Percentiles rank a stretch among this genome's conserved stretches.
phyloP scores from a whole-genome alignment of 108 stramenopile genomes.

The Discostella pseudostelligera region DNA sequence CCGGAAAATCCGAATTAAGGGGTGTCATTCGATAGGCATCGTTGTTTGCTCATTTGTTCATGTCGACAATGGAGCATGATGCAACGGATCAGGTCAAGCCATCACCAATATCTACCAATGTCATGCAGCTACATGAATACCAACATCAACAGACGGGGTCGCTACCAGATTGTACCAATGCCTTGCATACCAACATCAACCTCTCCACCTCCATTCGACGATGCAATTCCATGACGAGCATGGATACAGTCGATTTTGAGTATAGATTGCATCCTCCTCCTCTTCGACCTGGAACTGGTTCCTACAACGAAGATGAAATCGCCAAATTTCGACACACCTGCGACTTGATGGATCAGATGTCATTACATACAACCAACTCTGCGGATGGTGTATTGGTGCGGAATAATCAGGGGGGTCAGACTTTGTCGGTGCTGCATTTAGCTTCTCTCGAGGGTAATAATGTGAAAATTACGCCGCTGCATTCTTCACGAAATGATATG shows the following conservation, averaged over 20 bases:
- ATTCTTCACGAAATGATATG: neutral
- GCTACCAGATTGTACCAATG: no score
- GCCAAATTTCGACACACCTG: constrained; percentile 5
- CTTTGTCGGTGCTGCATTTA: neutral
- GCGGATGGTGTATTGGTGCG: neutral
- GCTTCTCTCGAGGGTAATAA: neutral
- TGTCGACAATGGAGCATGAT: no score
- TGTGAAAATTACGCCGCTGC: neutral
- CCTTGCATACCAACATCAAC: no score
- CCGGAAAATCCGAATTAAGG: no score
- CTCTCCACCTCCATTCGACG: neutral
- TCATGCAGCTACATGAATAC: no score
- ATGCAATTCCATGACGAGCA: neutral
- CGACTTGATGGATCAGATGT: neutral
- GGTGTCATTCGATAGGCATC: no score
- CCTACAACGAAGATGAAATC: constrained; percentile 14
- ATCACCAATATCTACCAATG: no score
- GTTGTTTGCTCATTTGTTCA: no score
- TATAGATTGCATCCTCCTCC: neutral
- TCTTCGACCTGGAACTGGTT: neutral
- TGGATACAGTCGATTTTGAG: neutral
- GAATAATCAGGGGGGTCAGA: no score
- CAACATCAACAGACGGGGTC: no score
- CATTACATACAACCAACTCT: neutral
- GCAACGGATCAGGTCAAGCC: no score